Conservation (phyloP, 345 rosid genomes). For the Chamaenerion angustifolium region DNA sequence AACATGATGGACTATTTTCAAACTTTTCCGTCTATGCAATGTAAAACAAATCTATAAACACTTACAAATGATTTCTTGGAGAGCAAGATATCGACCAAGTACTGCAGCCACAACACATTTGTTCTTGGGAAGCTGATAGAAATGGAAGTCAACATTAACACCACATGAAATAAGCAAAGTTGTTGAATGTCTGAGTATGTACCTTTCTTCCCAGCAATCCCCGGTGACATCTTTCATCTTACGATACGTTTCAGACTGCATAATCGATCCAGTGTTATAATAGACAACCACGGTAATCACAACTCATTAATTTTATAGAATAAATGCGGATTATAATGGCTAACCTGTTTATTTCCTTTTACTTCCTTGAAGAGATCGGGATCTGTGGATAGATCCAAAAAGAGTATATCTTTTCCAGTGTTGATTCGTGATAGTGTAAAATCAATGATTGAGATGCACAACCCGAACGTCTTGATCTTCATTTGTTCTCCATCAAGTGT, state of each 20-base stretch:
- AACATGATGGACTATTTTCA: no score
- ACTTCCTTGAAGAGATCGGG: constrained; percentile 84
- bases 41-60: no score
- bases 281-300: neutral
- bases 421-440: constrained; percentile 89
- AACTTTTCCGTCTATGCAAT: no score
- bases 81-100: constrained; percentile 71
- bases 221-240: constrained; percentile 64
- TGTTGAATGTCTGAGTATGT: constrained; percentile 6
- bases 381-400: constrained; percentile 72
- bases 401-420: constrained; percentile 78
- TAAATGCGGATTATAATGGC: constrained; percentile 4
- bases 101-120: constrained; percentile 78
- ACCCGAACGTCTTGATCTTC: constrained; percentile 38
- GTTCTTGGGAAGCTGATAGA: constrained; percentile 70
- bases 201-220: constrained; percentile 94
- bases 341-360: constrained; percentile 83
- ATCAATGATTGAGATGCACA: constrained; percentile 64
- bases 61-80: constrained; percentile 86
- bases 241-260: constrained; percentile 87
- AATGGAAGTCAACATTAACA: neutral
- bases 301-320: neutral
- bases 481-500: constrained; percentile 50
- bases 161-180: neutral
- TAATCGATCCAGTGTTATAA: constrained; percentile 8